phyloP scores from a whole-genome alignment of 441 rosid species.

The Eruca vesicaria region DNA sequence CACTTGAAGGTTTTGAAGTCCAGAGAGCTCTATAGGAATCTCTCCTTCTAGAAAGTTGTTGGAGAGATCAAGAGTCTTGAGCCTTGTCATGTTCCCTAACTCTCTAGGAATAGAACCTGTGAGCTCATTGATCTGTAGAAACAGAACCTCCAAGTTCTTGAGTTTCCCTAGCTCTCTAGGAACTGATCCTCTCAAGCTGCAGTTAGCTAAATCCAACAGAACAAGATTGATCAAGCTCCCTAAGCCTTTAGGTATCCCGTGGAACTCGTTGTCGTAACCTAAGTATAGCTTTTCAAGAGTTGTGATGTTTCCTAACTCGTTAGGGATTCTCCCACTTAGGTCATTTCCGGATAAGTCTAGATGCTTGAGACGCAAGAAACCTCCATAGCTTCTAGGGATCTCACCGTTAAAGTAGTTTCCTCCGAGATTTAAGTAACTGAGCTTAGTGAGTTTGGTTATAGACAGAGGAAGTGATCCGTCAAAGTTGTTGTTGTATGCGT shows the following conservation, averaged over 20 bases:
- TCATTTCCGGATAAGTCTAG: constrained; percentile 70
- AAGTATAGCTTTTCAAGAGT: constrained; percentile 57
- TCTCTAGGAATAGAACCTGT: constrained; percentile 57
- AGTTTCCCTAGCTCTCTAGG: constrained; percentile 71
- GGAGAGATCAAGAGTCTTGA: constrained; percentile 75
- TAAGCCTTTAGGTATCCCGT: constrained; percentile 65
- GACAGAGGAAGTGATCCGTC: constrained; percentile 73
- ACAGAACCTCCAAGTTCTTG: constrained; percentile 61
- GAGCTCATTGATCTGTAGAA: constrained; percentile 71
- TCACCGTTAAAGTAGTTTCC: constrained; percentile 66
- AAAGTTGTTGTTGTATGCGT: constrained; percentile 73
- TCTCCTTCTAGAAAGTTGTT: constrained; percentile 70
- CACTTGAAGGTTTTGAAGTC: constrained; percentile 52
- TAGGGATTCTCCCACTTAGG: constrained; percentile 59
- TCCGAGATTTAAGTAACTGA: constrained; percentile 58
- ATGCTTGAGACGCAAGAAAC: constrained; percentile 46
- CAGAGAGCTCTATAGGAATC: constrained; percentile 60
- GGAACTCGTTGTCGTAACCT: constrained; percentile 74
- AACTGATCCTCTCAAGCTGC: constrained; percentile 60
- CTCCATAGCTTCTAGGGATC: constrained; percentile 61
- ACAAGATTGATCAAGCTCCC: constrained; percentile 62
- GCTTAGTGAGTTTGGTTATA: constrained; percentile 41
- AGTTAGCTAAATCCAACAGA: constrained; percentile 70
- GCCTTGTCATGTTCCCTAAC: constrained; percentile 62
- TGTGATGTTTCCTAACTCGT: constrained; percentile 65